Base-by-base conservation (phyloP, 129 eudicot species). In the Sambucus nigra region DNA sequence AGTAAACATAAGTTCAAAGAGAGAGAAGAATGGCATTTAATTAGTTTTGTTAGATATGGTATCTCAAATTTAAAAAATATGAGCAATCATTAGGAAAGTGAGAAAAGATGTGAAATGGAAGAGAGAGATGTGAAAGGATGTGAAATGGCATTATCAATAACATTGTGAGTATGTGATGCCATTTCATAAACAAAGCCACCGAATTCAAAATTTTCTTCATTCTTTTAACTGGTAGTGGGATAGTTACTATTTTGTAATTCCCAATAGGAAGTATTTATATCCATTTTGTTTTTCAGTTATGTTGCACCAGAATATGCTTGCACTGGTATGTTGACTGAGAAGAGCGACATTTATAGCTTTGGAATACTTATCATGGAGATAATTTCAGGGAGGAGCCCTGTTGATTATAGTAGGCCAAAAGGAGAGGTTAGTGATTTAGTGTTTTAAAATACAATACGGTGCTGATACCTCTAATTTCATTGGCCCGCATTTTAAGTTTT, bases 251-350 rank as follows among this genome's bases (percentile, higher is more conserved):
- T 35, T 35, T 35, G 42, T 8, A 2, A 7, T 7, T 35, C 13
- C 13, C 42, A 35, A n/a, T 11, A 35, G 40, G 27, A 17, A 24
- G 25, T 17, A 25, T 23, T 46, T 16, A 45, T 10, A 14, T 25
- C 31, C 8, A 5, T 16, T 15, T 38, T 51, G 1, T 27, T 74
- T 55, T 65, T 21, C 70, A 89, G 98, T 32, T 91, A 91, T 64
- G 95, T 91, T 69, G 98, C 98, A 56, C 98, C 98, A 24, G 98
- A 91, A 65, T 91, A 91, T 57, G 98, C 98, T 31, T 85, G 95
- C 72, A 85, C 98, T 24, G 98, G 98, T 5, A 91, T 91, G 98
- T 70, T 91, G 77, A 91, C 74, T 23, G 98, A 91, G 70, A 91
- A 80, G 81, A 91, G 98, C 68, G 98, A 91, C 65, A 71, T 91